phyloP scores from a whole-genome alignment of 164 flowering plant species.

The Vitis cinerea region DNA sequence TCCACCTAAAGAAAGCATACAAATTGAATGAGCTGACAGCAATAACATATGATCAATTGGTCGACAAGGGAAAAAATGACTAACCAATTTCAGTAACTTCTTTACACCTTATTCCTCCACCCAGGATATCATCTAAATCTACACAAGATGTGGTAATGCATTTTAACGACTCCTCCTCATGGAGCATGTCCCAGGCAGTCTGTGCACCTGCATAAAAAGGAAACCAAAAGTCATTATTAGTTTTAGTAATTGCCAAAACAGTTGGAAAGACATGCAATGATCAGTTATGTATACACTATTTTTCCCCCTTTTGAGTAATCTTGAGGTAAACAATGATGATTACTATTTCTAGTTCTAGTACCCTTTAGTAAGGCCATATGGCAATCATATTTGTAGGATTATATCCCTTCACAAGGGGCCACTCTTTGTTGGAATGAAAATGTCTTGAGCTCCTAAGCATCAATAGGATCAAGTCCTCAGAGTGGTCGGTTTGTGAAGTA shows the following conservation, averaged over 20 bases:
- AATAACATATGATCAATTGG: not conserved
- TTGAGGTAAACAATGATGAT: too few relatives aligned
- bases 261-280: not conserved
- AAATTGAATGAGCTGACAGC: not conserved
- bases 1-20: slow-evolving; percentile 61
- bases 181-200: slow-evolving; percentile 92
- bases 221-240: not conserved
- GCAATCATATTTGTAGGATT: too few relatives aligned
- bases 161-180: slow-evolving; percentile 51
- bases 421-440: too few relatives aligned
- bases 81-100: slow-evolving; percentile 95
- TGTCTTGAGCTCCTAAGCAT: not conserved
- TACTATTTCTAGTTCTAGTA: too few relatives aligned
- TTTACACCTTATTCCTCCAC: slow-evolving; percentile 88
- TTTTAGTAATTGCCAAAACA: too few relatives aligned
- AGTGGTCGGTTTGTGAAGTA: not conserved
- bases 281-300: not conserved
- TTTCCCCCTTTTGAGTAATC: too few relatives aligned
- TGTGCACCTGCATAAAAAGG: slow-evolving; percentile 55
- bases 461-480: not conserved
- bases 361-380: too few relatives aligned
- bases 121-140: slow-evolving; percentile 75
- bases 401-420: too few relatives aligned
- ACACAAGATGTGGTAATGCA: slow-evolving; percentile 82
- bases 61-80: slow-evolving; percentile 14